Evolutionary conservation across 352 stramenopile species (phyloP), one percentile per base, ranked within the genome.

Genomic region (Phytophthora uliginosa): DNA sequence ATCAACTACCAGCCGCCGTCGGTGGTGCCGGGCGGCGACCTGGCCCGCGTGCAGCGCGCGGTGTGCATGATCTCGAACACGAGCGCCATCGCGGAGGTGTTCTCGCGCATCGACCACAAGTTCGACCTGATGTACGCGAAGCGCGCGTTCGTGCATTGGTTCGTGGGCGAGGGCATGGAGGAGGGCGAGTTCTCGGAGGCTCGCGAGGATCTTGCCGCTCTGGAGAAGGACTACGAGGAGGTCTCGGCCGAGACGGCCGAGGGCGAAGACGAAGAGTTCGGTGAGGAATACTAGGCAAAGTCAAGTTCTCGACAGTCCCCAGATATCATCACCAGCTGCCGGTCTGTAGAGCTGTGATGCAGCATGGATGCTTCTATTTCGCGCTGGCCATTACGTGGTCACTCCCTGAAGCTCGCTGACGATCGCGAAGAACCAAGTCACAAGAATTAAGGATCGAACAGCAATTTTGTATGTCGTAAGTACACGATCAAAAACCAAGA

Each of bases 71-170:
- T 99, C 82, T 97, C 95, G 69, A 99, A 99, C 92, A 99, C 95
- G 54, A 99, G 97, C 40, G 97, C 97, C 68, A 99, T 99, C 77
- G 95, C 94, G 40, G 97, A 99, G 83, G 97, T 98, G 24, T 97
- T 99, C 71, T 97, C 85, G 17, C 93, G 97, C 74, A 98, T 99
- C 71, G 97, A 99, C 83, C 95, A 99, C 91, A 99, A 99, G 93
- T 99, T 99, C 89, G 97, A 99, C 83, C 87, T 99, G 61, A 99
- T 99, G 98, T 99, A 99, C 82, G 94, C 94, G 79, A 99, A 99
- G 89, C 94, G 97, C 83, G 97, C 96, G 53, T 99, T 99, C 84
- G 96, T 99, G 64, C 97, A 99, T 88, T 99, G 97, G 97, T 98
- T 99, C 76, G 97, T 99, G 45, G 97, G 97, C 73, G 97, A 99